Conservation (phyloP, 1,284 basidiomycete species). For the Microbotryum intermedium region DNA sequence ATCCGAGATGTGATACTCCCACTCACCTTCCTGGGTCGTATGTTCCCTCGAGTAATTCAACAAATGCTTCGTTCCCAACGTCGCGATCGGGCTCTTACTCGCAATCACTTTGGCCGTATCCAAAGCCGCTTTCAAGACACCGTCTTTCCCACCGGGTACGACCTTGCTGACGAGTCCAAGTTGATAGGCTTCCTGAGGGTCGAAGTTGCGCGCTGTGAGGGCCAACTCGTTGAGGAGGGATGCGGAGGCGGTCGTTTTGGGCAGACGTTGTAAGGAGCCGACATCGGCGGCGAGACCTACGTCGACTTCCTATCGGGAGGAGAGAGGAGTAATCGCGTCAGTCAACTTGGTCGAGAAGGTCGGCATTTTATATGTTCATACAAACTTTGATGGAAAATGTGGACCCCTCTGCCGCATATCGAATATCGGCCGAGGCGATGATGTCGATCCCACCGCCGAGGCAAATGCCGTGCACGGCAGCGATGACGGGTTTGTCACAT, state of each 20-base stretch:
- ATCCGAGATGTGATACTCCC: too few relatives aligned
- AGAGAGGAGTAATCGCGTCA: background rate
- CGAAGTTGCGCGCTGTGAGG: slow-evolving; percentile 62
- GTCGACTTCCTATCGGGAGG: slow-evolving; percentile 63
- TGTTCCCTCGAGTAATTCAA: slow-evolving; percentile 39
- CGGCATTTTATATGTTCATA: background rate
- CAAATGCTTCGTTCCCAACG: slow-evolving; percentile 70
- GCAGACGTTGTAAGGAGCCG: slow-evolving; percentile 68
- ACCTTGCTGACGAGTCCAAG: slow-evolving; percentile 72
- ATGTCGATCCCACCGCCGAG: slow-evolving; percentile 64
- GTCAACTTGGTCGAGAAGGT: background rate
- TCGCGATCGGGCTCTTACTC: slow-evolving; percentile 70
- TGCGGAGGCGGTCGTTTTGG: slow-evolving; percentile 70
- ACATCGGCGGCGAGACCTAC: slow-evolving; percentile 84
- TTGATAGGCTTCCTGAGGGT: slow-evolving; percentile 57
- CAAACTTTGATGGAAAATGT: slow-evolving; percentile 68
- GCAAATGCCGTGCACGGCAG: slow-evolving; percentile 65
- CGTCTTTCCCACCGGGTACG: slow-evolving; percentile 56
- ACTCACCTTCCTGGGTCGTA: slow-evolving; percentile 57
- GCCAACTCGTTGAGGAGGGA: slow-evolving; percentile 72
- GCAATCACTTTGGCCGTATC: slow-evolving; percentile 61
- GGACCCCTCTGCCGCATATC: slow-evolving; percentile 58
- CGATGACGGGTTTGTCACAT: slow-evolving; percentile 76
- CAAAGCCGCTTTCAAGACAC: slow-evolving; percentile 49
- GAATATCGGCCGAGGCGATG: slow-evolving; percentile 68